These are phyloP conservation scores for Metarhizium guizhouense DNA, from an alignment of 2,329 filamentous ascomycete species.

Conservation along the genomic window DNA sequence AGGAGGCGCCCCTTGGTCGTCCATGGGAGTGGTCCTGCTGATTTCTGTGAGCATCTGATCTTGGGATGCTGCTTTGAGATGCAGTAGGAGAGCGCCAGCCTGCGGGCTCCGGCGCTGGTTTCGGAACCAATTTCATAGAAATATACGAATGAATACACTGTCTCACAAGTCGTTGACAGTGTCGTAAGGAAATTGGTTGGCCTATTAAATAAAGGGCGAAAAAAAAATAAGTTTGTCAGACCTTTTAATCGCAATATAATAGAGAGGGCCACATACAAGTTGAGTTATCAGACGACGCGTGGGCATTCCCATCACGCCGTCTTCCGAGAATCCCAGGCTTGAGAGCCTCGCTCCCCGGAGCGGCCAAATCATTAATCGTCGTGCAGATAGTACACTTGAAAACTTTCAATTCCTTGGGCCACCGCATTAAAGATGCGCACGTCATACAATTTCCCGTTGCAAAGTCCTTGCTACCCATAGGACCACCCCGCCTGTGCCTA, in stretches of 20 bases:
- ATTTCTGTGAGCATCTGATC: not conserved
- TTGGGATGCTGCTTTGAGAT: not conserved
- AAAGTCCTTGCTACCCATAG: constrained; percentile 43
- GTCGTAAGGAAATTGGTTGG: constrained; percentile 23
- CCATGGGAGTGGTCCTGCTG: not conserved
- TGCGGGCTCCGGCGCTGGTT: not conserved
- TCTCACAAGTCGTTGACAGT: constrained; percentile 23
- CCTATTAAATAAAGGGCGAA: constrained; percentile 10
- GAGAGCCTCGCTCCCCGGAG: constrained; percentile 11
- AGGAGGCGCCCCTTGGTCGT: not conserved
- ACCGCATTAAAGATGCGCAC: constrained; percentile 71
- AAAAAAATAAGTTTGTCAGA: not conserved
- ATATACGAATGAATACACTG: constrained; percentile 25
- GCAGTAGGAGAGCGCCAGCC: not conserved
- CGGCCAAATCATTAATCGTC: constrained; percentile 69
- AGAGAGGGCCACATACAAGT: constrained; percentile 2
- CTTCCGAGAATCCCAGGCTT: constrained; percentile 3
- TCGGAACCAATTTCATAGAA: constrained; percentile 14
- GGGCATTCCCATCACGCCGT: constrained; percentile 1
- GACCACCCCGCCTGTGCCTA: constrained; percentile 22
- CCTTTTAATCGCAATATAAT: not conserved
- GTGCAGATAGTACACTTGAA: constrained; percentile 80
- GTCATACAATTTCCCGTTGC: constrained; percentile 73
- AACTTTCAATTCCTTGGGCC: constrained; percentile 62
- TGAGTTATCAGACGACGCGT: not conserved